Conservation (phyloP, 345 rosid species). For the Diplotaxis tenuifolia region DNA sequence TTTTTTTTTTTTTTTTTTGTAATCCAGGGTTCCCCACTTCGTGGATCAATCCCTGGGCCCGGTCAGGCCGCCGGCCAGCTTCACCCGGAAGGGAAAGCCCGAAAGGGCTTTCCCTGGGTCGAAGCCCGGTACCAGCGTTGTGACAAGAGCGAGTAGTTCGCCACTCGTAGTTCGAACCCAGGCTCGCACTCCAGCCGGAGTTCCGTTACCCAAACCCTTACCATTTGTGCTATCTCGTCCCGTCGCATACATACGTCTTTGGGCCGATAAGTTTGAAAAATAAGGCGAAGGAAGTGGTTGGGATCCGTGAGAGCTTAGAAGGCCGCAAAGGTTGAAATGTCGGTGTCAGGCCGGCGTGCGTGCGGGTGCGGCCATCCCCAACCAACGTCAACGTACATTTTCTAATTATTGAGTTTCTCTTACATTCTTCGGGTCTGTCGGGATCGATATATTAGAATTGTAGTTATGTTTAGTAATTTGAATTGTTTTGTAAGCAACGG, state of each 20-base stretch:
- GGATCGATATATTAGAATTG: neutral
- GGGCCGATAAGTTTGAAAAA: constrained; percentile 37
- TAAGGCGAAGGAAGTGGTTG: constrained; percentile 20
- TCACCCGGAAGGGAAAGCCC: no score
- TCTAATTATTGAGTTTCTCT: neutral
- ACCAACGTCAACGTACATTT: constrained; percentile 13
- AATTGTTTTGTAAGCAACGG: constrained; percentile 15
- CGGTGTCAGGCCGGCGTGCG: constrained; percentile 30
- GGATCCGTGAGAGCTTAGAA: constrained; percentile 29
- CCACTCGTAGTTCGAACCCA: no score
- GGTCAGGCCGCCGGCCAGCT: no score
- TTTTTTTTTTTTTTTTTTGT: no score
- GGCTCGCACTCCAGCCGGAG: no score
- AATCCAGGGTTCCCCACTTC: no score
- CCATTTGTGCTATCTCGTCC: no score
- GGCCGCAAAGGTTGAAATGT: constrained; percentile 40
- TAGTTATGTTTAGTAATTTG: neutral
- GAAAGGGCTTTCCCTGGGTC: no score
- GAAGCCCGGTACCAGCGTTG: no score
- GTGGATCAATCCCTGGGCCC: no score
- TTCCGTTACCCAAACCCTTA: no score
- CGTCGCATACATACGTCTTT: constrained; percentile 23
- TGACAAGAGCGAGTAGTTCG: no score
- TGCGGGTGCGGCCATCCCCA: constrained; percentile 24
- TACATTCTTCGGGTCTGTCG: constrained; percentile 19